These are phyloP conservation scores for Coemansia sp. DNA, from an alignment of 192 early-diverging fungal genomes.

Conservation along the genomic window DNA sequence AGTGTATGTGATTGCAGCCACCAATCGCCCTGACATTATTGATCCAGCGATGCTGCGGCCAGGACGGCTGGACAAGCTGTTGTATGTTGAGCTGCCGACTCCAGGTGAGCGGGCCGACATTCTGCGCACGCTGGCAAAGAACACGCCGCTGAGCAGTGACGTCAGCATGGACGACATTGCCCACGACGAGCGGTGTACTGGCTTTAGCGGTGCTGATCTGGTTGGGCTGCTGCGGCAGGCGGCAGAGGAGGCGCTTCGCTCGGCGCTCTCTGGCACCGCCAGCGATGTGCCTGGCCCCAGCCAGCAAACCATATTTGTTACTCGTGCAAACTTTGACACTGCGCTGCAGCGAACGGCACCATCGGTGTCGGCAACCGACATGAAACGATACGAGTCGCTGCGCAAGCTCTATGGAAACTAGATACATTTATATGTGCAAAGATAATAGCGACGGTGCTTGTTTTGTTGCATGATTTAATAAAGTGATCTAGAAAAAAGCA, in stretches of 20 bases:
- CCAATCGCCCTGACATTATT: slow-evolving; percentile 96
- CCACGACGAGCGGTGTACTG: slow-evolving; percentile 63
- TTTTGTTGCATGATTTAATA: not conserved
- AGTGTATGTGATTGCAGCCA: slow-evolving; percentile 97
- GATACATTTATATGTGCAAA: not conserved
- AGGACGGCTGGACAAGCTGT: slow-evolving; percentile 92
- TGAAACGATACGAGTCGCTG: slow-evolving; percentile 49
- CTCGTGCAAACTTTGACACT: slow-evolving; percentile 66
- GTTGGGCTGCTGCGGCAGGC: slow-evolving; percentile 75
- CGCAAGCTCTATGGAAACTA: slow-evolving; percentile 42
- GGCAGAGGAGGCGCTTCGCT: slow-evolving; percentile 79
- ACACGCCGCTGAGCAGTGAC: slow-evolving; percentile 74
- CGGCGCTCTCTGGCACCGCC: slow-evolving; percentile 16
- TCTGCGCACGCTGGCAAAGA: slow-evolving; percentile 66
- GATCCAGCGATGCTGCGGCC: slow-evolving; percentile 98
- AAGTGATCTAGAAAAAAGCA: not conserved
- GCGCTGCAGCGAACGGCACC: slow-evolving; percentile 80
- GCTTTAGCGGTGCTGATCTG: slow-evolving; percentile 78
- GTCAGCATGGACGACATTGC: slow-evolving; percentile 59
- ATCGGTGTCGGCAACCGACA: slow-evolving; percentile 68
- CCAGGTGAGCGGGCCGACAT: slow-evolving; percentile 81
- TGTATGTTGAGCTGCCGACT: slow-evolving; percentile 95
- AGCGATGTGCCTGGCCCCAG: slow-evolving; percentile 8
- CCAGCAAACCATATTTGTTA: slow-evolving; percentile 22
- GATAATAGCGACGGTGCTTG: too few species aligned